A percentile compares a stretch with the other conserved stretches of the same genome.
phyloP scores from a whole-genome alignment of 805 yeast genomes.

The Saccharomycopsis fibuligera region DNA sequence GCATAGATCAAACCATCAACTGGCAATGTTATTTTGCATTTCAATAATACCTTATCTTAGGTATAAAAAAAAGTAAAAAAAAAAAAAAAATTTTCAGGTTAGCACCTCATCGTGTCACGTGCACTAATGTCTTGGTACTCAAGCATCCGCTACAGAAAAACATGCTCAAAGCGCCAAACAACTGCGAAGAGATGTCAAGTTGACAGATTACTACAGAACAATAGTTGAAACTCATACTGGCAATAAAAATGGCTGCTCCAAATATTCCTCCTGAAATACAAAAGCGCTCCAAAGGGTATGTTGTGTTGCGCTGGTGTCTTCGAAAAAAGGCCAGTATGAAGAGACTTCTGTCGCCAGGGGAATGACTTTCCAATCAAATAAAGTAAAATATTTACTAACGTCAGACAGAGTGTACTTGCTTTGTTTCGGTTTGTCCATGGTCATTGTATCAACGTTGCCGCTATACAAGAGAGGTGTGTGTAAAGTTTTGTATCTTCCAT shows the following conservation, averaged over 20 bases:
- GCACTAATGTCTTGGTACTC: too few species aligned
- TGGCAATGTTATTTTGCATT: too few species aligned
- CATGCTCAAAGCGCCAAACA: too few species aligned
- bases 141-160: too few species aligned
- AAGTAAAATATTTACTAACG: neutral
- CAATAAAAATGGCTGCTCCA: neutral
- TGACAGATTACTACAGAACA: too few species aligned
- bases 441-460: constrained; percentile 12
- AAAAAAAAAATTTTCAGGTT: constrained; percentile 3
- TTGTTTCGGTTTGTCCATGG: constrained; percentile 19
- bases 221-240: neutral
- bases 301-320: too few species aligned
- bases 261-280: neutral
- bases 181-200: neutral
- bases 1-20: too few species aligned
- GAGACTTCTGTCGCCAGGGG: too few species aligned
- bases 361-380: neutral
- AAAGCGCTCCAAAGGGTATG: neutral
- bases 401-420: constrained; percentile 22
- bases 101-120: constrained; percentile 3
- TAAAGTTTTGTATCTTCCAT: too few species aligned
- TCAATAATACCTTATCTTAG: too few species aligned
- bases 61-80: too few species aligned
- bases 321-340: neutral
- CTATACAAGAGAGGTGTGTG: constrained; percentile 16